Evolutionary conservation across 352 stramenopile species (phyloP).

Genomic region (Paralagenidium karlingii): DNA sequence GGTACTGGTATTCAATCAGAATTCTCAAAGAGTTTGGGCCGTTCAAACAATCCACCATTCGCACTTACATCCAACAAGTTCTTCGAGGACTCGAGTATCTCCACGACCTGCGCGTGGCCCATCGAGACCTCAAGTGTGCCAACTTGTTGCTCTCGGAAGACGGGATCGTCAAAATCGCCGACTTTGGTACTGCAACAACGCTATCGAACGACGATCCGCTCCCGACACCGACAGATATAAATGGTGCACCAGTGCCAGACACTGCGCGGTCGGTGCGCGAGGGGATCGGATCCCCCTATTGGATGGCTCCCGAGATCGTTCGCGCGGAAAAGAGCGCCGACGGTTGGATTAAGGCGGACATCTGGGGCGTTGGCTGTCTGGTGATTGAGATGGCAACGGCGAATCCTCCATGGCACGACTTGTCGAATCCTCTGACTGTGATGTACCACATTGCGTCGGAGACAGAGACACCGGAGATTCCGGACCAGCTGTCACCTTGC

Average conservation of each 20-base stretch:
- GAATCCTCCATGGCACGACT: slow-evolving; percentile 72
- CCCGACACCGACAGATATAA: neutral
- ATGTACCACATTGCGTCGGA: slow-evolving; percentile 78
- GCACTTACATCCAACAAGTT: slow-evolving; percentile 41
- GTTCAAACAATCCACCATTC: slow-evolving; percentile 48
- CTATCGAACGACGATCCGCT: neutral
- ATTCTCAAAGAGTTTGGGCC: slow-evolving; percentile 72
- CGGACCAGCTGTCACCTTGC: slow-evolving; percentile 17
- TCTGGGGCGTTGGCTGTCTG: slow-evolving; percentile 86
- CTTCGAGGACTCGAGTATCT: slow-evolving; percentile 55
- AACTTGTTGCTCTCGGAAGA: slow-evolving; percentile 60
- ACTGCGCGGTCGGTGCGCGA: slow-evolving; percentile 26
- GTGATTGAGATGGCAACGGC: slow-evolving; percentile 84
- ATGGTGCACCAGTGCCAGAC: slow-evolving; percentile 4
- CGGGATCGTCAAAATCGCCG: slow-evolving; percentile 70
- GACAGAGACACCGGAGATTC: slow-evolving; percentile 32
- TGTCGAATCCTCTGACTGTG: slow-evolving; percentile 63
- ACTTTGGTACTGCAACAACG: slow-evolving; percentile 55
- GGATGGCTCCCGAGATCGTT: slow-evolving; percentile 94
- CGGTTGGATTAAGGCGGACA: slow-evolving; percentile 80
- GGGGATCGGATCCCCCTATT: slow-evolving; percentile 86
- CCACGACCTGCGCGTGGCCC: slow-evolving; percentile 52
- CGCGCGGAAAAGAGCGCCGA: slow-evolving; percentile 54
- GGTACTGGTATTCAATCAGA: slow-evolving; percentile 8
- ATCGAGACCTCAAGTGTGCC: slow-evolving; percentile 82